A percentile compares a stretch with the other conserved stretches of the same genome.
These are phyloP conservation scores for Sporothrix brasiliensis DNA, from an alignment of 2,329 filamentous ascomycete species.

Conservation along the genomic window DNA sequence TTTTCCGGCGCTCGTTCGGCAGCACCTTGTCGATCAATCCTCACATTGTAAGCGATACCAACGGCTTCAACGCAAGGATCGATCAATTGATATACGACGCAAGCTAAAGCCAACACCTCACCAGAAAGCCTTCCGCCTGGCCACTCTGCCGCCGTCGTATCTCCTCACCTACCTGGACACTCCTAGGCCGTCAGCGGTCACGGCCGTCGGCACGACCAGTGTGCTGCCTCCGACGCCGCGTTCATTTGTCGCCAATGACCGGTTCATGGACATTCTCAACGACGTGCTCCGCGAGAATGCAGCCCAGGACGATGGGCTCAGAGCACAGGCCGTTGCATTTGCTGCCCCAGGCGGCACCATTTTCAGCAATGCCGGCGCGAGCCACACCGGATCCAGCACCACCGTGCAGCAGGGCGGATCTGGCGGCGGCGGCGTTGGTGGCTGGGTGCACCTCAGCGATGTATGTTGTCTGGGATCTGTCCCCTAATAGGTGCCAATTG, in stretches of 20 bases:
- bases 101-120: neutral
- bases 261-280: constrained; percentile 53
- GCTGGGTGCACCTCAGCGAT: constrained; percentile 68
- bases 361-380: constrained; percentile 54
- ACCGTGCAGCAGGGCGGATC: constrained; percentile 58
- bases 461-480: constrained; percentile 32
- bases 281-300: constrained; percentile 43
- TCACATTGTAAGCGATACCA: constrained; percentile 50
- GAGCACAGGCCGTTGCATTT: constrained; percentile 59
- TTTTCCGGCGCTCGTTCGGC: constrained; percentile 45
- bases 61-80: neutral
- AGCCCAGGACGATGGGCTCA: constrained; percentile 39
- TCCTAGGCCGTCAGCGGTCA: constrained; percentile 54
- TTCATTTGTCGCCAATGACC: constrained; percentile 61
- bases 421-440: constrained; percentile 62
- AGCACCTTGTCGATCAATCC: constrained; percentile 56
- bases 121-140: constrained; percentile 62
- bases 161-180: constrained; percentile 63
- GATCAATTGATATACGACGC: neutral
- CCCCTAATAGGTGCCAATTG: neutral
- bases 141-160: constrained; percentile 51
- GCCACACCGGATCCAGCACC: constrained; percentile 60
- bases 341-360: constrained; percentile 60
- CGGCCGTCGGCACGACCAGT: constrained; percentile 64
- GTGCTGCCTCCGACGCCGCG: constrained; percentile 62